Base-by-base conservation (phyloP, 495 filamentous ascomycete genomes). In the Cetradonia linearis region DNA sequence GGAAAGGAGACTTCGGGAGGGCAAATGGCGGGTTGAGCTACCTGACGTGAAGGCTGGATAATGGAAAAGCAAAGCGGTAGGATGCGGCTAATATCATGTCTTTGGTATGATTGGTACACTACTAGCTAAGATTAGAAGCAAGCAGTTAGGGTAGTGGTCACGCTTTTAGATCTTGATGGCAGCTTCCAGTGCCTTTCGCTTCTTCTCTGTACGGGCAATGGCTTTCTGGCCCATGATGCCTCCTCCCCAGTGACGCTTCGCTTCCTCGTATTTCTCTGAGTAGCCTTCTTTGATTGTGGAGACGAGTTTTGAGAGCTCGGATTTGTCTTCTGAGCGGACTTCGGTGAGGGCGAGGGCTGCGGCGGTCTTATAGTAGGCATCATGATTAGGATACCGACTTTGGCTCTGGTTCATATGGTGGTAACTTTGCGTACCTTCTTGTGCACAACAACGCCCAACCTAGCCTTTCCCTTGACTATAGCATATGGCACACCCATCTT, bases 401-500 rank as follows among this genome's bases (percentile, higher is more conserved):
- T n/a, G n/a, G n/a, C n/a, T n/a, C n/a, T n/a, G n/a, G n/a, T n/a
- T n/a, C n/a, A n/a, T n/a, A n/a, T n/a, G n/a, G n/a, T n/a, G n/a
- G n/a, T n/a, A n/a, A n/a, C n/a, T n/a, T n/a, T n/a, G n/a, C 72
- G 40, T 72, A 91, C 88, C 87, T 98, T 99, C 85, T 99, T 94
- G 88, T 97, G 94, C 70, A 99, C 91, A 69, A 97, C 91, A 62
- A 93, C 96, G 69, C 94, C 94, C 69, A 97, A 88, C 76, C 94
- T 84, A 67, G 94, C 92, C 86, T 99, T 99, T 77, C 94, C 94
- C 86, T 97, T 99, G 72, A 97, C 85, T 70, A 99, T 99, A 72
- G 90, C 92, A 76, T 96, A 99, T 58, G 94, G 94, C 66, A 98
- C 83, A 78, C 94, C 94, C 91, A 99, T 97, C 89, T 99, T 99